These are phyloP conservation scores for Apiotrichum sp. DNA, from an alignment of 1,284 basidiomycete species.

Conservation along the genomic window DNA sequence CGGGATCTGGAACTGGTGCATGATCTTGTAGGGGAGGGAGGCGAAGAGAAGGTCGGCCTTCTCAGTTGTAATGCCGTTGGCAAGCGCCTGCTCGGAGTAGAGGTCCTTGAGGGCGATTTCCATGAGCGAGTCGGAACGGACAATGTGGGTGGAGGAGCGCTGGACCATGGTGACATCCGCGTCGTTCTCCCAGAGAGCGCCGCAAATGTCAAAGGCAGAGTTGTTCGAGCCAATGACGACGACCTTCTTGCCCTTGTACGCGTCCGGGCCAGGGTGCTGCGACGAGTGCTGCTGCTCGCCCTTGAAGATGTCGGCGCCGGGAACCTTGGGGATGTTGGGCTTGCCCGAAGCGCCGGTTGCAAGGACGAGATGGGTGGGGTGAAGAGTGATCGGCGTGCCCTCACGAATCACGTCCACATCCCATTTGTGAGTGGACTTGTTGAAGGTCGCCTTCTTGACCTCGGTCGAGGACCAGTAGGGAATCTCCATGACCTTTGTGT, in stretches of 20 bases:
- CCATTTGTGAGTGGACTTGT: conserved; percentile 47
- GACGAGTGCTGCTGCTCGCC: conserved; percentile 55
- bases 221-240: conserved; percentile 18
- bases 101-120: conserved; percentile 49
- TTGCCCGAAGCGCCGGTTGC: conserved; percentile 19
- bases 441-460: conserved; percentile 48
- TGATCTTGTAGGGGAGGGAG: conserved; percentile 49
- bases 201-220: conserved; percentile 19
- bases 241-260: conserved; percentile 48
- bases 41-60: conserved; percentile 48
- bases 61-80: conserved; percentile 52
- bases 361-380: conserved; percentile 40
- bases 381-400: conserved; percentile 50
- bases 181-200: conserved; percentile 43
- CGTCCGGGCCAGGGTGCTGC: conserved; percentile 48
- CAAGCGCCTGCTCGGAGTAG: conserved; percentile 55
- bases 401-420: conserved; percentile 49
- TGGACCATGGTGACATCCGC: conserved; percentile 45
- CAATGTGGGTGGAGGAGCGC: conserved; percentile 48
- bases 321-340: conserved; percentile 14
- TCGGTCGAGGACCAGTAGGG: conserved; percentile 47
- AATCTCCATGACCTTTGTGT: conserved; percentile 32
- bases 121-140: conserved; percentile 48
- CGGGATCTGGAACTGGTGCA: conserved; percentile 53
- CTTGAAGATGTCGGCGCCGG: conserved; percentile 50